These are phyloP conservation scores for Mycena indigotica DNA, from an alignment of 768 basidiomycete genomes.

Conservation along the genomic window DNA sequence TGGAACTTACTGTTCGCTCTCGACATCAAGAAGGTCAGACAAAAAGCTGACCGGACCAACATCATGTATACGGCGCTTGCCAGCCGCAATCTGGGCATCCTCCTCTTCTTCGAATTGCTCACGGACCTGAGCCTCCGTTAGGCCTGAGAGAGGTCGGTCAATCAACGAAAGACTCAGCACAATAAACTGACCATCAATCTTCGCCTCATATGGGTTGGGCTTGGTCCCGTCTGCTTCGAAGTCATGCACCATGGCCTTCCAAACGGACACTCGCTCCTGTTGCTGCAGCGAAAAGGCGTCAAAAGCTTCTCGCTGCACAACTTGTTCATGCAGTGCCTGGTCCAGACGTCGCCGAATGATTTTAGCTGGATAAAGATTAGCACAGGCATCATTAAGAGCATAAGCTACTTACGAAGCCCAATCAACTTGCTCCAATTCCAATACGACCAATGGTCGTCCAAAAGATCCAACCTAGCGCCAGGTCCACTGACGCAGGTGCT, in stretches of 20 bases:
- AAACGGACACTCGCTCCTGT: neutral
- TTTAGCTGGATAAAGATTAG: neutral
- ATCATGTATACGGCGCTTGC: slow-evolving; percentile 1
- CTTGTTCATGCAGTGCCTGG: neutral
- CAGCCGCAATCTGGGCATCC: neutral
- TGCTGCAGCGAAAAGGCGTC: neutral
- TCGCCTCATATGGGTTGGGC: neutral
- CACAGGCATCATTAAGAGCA: neutral
- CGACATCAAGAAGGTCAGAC: neutral
- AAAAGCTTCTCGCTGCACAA: neutral
- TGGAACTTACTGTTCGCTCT: slow-evolving; percentile 9
- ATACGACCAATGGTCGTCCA: slow-evolving; percentile 32
- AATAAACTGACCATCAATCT: neutral
- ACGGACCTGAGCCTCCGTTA: slow-evolving; percentile 5
- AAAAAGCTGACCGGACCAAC: slow-evolving; percentile 2
- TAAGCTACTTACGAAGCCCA: slow-evolving; percentile 23
- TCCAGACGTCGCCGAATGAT: slow-evolving; percentile 4
- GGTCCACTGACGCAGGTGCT: slow-evolving; percentile 40
- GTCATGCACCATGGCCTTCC: slow-evolving; percentile 2
- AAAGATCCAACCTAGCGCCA: slow-evolving; percentile 27
- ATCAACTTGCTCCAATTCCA: slow-evolving; percentile 31
- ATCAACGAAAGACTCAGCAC: no score
- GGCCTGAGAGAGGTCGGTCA: no score
- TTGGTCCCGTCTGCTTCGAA: slow-evolving; percentile 12
- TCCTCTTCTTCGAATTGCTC: slow-evolving; percentile 1